Base-by-base conservation (phyloP, 805 yeast genomes). In the Spathaspora gorwiae region DNA sequence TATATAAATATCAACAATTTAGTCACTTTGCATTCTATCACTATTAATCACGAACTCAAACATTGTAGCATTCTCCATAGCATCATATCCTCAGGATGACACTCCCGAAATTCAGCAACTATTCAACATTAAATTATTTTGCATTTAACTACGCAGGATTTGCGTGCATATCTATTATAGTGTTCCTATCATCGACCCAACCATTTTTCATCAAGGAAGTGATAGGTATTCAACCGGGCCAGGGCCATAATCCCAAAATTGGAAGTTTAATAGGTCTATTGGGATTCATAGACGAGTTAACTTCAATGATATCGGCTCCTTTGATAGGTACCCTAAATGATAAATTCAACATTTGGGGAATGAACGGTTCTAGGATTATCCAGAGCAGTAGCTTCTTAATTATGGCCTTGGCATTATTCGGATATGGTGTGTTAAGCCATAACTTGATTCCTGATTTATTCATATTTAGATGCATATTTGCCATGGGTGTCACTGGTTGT, bases 271-370 rank as follows among this genome's bases (percentile, higher is more conserved):
- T 68, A 10, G 75, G 75, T 1, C 49, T 56, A 7, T 49, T 70
- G 36, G 73, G 73, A 1, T 74, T 81, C 36, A 75, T 72, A 13
- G 90, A 84, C 57, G 90, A 84, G 56, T 47, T 83, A 8, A 62
- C 79, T 0, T 70, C 80, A 5, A 74, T 84, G 42, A 39, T 70
- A 0, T 52, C 73, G 13, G 75, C 85, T 10, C 90, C 90, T 0
- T 60, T 83, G 19, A 63, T 83, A 50, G 92, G 90, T 3, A 76
- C 84, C 0, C 54, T 80, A 26, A 73, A 80, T 51, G 90, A 84
- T 55, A 73, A 75, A 51, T 61, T 82, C 41, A 60, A 61, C 29
- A 53, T 46, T 6, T n/a, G 39, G 26, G 39, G 40, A 4, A 44
- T 63, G 8, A 57, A 66, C 33, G 89, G 89, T 5, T 68, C 88